Base-by-base conservation (phyloP, 495 filamentous ascomycete species). In the Peziza echinospora region DNA sequence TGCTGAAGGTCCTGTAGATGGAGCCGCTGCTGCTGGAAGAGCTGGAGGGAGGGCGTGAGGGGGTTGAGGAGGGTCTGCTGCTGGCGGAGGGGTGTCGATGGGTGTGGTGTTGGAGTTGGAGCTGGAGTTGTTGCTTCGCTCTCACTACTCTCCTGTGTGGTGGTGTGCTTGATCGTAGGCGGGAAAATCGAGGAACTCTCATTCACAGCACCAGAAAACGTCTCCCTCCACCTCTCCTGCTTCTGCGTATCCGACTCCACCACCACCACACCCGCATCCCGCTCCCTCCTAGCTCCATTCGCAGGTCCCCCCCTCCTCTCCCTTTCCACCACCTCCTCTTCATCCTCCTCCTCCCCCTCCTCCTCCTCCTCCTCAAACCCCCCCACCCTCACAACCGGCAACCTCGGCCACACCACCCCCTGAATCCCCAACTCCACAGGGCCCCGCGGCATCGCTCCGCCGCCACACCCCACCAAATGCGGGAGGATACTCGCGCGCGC, bases 311-410 rank as follows among this genome's bases (percentile, higher is more conserved):
- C n/a, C n/a, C n/a, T n/a, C n/a, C n/a, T n/a, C 6, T 11, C 30
- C 6, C 4, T 21, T 21, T 24, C 22, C 41, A 16, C 41, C 3
- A 7, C 41, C 13, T 43, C 16, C 5, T 24, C 41, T 3, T 19
- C 41, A 11, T 43, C 41, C 41, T 43, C 41, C 19, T 43, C n/a
- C 41, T 16, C 41, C 2, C 21, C 21, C 19, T 21, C 22, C 41
- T 43, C 41, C 13, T 5, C 44, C 24, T 28, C 24, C 5, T 24
- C 16, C 44, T 21, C 30, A 37, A 13, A 34, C 26, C n/a, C 8
- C 4, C 56, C 56, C 19, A 50, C 52, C 56, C 56, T 54, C 8
- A 59, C 45, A 45, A 59, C 50, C 10, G 56, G 56, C 40, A 59
- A 9, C 21, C 56, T 45, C 48, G 56, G 56, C n/a, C 56, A 49